phyloP scores from a whole-genome alignment of 2,329 filamentous ascomycete species.

The Calonectria pteridis region DNA sequence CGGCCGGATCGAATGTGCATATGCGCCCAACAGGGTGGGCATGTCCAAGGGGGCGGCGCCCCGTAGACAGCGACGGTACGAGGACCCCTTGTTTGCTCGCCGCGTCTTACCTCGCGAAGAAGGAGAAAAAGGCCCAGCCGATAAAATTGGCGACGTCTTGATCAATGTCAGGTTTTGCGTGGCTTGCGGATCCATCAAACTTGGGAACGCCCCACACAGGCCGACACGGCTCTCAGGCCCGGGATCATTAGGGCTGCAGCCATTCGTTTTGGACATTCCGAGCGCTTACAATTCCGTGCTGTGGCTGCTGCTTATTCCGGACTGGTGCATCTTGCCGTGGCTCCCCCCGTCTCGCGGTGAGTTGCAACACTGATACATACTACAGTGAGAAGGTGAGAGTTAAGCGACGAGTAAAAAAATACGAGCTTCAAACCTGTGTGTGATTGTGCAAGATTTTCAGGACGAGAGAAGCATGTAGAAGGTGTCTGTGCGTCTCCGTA shows the following conservation, averaged over 20 bases:
- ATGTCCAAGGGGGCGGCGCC: constrained; percentile 8
- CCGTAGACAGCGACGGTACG: constrained; percentile 16
- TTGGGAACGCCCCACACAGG: constrained; percentile 7
- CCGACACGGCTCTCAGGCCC: background rate
- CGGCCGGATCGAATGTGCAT: constrained; percentile 28
- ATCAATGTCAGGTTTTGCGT: background rate
- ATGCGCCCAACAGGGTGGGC: constrained; percentile 26
- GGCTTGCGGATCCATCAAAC: constrained; percentile 14
- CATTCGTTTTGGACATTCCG: constrained; percentile 10
- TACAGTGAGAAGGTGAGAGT: background rate
- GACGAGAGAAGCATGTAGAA: background rate
- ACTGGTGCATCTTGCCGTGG: constrained; percentile 2
- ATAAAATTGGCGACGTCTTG: constrained; percentile 13
- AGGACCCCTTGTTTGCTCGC: constrained; percentile 13
- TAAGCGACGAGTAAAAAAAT: constrained; percentile 1
- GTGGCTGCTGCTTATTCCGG: constrained; percentile 1
- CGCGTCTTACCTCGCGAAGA: background rate
- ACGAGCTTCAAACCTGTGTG: background rate
- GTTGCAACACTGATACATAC: constrained; percentile 7
- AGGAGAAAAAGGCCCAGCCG: background rate
- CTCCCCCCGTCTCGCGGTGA: constrained; percentile 16
- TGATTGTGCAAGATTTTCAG: constrained; percentile 7
- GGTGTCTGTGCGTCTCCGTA: constrained; percentile 6
- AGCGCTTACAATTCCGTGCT: constrained; percentile 9
- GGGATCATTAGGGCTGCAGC: constrained; percentile 26